These are phyloP conservation scores for Rubia balearica DNA, from an alignment of 305 asterid genomes.

Conservation along the genomic window DNA sequence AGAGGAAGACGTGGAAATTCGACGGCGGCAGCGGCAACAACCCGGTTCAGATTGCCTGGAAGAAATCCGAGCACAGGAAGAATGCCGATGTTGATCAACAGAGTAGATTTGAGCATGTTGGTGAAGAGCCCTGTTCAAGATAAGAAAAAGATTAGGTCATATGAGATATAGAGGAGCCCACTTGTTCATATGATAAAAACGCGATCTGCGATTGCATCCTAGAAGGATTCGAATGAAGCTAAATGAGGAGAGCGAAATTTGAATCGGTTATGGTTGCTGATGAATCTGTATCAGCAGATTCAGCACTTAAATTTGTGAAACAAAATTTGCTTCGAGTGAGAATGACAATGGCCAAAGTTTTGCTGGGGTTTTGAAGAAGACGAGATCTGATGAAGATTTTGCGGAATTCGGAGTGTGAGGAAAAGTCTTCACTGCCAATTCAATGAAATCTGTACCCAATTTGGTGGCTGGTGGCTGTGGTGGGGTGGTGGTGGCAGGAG, in stretches of 20 bases:
- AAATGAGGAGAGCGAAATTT: constrained; percentile 20
- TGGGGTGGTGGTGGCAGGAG: too few species aligned
- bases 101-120: constrained; percentile 23
- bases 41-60: constrained; percentile 44
- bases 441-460: constrained; percentile 24
- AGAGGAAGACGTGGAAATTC: constrained; percentile 38
- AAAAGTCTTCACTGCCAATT: constrained; percentile 30
- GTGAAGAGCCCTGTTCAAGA: constrained; percentile 31
- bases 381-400: constrained; percentile 42
- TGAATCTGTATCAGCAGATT: constrained; percentile 23
- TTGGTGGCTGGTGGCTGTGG: too few species aligned
- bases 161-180: background rate
- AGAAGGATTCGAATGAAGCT: constrained; percentile 17
- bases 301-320: constrained; percentile 29
- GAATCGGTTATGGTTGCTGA: constrained; percentile 17
- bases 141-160: constrained; percentile 27
- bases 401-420: constrained; percentile 40
- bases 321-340: constrained; percentile 21
- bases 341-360: constrained; percentile 16
- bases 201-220: background rate
- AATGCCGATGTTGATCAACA: constrained; percentile 27
- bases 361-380: constrained; percentile 20
- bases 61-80: constrained; percentile 47
- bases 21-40: constrained; percentile 36
- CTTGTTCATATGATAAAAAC: constrained; percentile 10